Evolutionary conservation across 1,284 basidiomycete species (phyloP).

Genomic region (Puccinia horiana): DNA sequence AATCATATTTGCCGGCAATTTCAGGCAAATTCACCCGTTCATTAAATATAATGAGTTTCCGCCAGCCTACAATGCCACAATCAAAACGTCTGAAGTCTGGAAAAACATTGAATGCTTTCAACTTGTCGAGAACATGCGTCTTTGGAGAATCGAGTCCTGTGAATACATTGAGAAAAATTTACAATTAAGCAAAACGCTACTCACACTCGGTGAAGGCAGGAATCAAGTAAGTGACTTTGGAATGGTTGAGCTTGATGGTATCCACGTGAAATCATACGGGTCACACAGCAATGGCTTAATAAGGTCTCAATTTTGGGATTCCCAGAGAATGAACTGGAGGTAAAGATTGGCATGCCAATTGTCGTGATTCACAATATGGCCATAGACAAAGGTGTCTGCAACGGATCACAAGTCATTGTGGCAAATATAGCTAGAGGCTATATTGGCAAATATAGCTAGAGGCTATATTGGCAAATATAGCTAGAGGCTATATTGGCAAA

Average conservation of each 20-base stretch:
- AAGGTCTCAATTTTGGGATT: background rate
- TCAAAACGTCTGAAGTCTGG: background rate
- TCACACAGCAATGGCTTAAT: background rate
- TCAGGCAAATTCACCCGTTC: background rate
- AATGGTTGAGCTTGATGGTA: background rate
- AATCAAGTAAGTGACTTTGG: background rate
- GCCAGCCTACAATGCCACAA: background rate
- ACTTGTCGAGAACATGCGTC: background rate
- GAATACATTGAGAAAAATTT: background rate
- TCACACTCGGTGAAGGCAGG: background rate
- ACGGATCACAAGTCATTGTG: slow-evolving; percentile 4
- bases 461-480: no score
- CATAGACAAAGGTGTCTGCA: background rate
- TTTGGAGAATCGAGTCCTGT: background rate
- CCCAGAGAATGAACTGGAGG: background rate
- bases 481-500: no score
- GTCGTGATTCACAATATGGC: background rate
- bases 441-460: no score
- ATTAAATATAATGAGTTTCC: background rate
- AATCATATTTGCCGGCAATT: background rate
- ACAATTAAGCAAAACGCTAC: background rate
- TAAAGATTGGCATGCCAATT: slow-evolving; percentile 4
- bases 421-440: background rate
- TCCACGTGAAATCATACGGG: background rate
- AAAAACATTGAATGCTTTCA: no score